Conservation (phyloP, 176 grass and related monocot species). For the Oryza glaberrima region DNA sequence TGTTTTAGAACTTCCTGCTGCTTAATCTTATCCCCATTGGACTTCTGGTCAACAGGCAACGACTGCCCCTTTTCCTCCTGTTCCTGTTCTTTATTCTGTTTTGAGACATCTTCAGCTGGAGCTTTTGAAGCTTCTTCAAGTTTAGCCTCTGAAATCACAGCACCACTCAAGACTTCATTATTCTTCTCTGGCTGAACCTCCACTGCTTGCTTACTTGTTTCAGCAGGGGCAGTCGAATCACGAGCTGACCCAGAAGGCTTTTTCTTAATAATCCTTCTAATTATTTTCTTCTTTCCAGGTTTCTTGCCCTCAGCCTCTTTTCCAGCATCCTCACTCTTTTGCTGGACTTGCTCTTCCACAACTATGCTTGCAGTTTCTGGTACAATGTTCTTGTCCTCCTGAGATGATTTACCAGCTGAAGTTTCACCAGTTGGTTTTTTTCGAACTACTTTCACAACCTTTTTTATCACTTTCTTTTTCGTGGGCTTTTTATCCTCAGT, state of each 20-base stretch:
- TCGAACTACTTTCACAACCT: slow-evolving; percentile 73
- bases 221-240: slow-evolving; percentile 51
- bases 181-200: slow-evolving; percentile 58
- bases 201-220: slow-evolving; percentile 47
- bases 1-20: slow-evolving; percentile 52
- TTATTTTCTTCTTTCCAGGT: slow-evolving; percentile 83
- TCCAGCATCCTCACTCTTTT: slow-evolving; percentile 41
- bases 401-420: slow-evolving; percentile 53
- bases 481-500: slow-evolving; percentile 58
- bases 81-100: slow-evolving; percentile 52
- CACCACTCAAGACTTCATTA: slow-evolving; percentile 37
- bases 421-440: slow-evolving; percentile 57
- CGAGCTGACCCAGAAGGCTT: slow-evolving; percentile 56
- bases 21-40: slow-evolving; percentile 31
- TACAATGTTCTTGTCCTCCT: slow-evolving; percentile 46
- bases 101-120: slow-evolving; percentile 47
- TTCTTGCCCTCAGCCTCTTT: slow-evolving; percentile 67
- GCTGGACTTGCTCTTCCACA: slow-evolving; percentile 31
- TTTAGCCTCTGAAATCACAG: slow-evolving; percentile 44
- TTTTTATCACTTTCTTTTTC: slow-evolving; percentile 95
- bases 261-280: slow-evolving; percentile 89
- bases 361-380: slow-evolving; percentile 50
- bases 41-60: slow-evolving; percentile 32
- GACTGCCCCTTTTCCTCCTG: slow-evolving; percentile 33
- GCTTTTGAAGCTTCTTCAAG: slow-evolving; percentile 52